Base-by-base conservation (phyloP, 371 early-diverging fungal genomes). In the Dinochytrium kinnereticum region DNA sequence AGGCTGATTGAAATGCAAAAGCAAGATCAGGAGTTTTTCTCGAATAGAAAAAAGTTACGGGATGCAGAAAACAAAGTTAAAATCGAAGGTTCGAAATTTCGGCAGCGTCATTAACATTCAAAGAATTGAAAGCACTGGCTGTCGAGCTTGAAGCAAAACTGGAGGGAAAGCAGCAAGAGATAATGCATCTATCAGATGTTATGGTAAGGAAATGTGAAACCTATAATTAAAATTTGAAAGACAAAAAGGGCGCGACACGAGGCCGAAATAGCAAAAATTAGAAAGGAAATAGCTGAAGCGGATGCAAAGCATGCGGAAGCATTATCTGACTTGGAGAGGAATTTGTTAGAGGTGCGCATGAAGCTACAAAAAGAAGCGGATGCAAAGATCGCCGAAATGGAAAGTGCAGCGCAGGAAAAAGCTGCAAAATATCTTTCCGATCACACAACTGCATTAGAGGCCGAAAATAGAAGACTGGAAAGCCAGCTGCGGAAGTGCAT, bases 331-430 rank as follows among this genome's bases (percentile, higher is more conserved):
- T 66, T 84, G 17, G 86, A 85, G 61, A 73, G 82, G 31, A 57
- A 51, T 28, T 55, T 85, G 30, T 76, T 85, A 15, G 83, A 85
- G 51, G 78, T 71, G 10, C 74, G 86, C 7, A 82, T 85, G 51
- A 78, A 81, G 57, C 73, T 82, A 30, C 86, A 85, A 57, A 70
- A 78, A 30, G 84, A 83, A 50, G 81, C 86, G 24, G 86, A 85
- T 31, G 55, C 66, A 1, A 81, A 79, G 59, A 82, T 85, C 68
- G 59, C 65, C 36, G 76, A 69, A 37, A 85, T 85, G 86, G 86
- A 85, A 72, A 64, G 69, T n/a, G 86, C 86, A 0, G 86, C 86
- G 10, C 82, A 85, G 36, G 86, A 84, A 76, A 85, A 85, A 74
- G 85, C 85, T 1, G 74, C 78, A 49, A 71, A 76, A 55, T 85